phyloP scores from a whole-genome alignment of 331 rosid genomes.

The Prunus yedoensis region DNA sequence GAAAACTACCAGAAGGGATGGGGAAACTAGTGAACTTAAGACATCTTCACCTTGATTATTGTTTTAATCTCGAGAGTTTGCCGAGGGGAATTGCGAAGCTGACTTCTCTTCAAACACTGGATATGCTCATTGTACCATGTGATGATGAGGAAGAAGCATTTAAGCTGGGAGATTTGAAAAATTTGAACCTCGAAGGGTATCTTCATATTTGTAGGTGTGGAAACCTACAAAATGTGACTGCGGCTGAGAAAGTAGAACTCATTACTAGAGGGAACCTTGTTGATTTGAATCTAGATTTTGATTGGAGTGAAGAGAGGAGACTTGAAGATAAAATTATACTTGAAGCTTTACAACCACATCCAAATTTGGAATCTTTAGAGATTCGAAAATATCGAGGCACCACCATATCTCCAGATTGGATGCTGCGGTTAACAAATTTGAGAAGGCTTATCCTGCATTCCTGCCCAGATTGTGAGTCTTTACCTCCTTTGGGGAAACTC shows the following conservation, averaged over 20 bases:
- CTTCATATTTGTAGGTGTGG: background rate
- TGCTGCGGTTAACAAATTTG: background rate
- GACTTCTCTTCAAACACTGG: constrained; percentile 1
- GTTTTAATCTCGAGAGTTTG: background rate
- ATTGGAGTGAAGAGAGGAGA: background rate
- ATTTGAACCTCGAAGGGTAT: background rate
- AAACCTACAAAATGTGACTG: background rate
- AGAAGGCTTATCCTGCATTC: background rate
- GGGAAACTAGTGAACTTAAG: constrained; percentile 10
- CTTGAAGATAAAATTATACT: background rate
- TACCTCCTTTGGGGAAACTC: constrained; percentile 11
- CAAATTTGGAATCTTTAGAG: constrained; percentile 2
- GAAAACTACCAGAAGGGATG: constrained; percentile 4
- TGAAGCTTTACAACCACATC: background rate
- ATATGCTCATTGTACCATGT: background rate
- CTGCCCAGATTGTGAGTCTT: background rate
- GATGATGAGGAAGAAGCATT: background rate
- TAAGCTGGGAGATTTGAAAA: constrained; percentile 9
- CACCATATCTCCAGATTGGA: constrained; percentile 2
- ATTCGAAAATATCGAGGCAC: background rate
- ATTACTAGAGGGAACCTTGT: background rate
- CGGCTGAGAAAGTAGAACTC: background rate
- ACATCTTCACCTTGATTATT: background rate
- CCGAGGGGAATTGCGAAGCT: background rate
- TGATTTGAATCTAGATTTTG: background rate